A percentile compares a stretch with the other conserved stretches of the same genome.
phyloP scores from a whole-genome alignment of 352 stramenopile genomes.

The Globisporangium ultimum region DNA sequence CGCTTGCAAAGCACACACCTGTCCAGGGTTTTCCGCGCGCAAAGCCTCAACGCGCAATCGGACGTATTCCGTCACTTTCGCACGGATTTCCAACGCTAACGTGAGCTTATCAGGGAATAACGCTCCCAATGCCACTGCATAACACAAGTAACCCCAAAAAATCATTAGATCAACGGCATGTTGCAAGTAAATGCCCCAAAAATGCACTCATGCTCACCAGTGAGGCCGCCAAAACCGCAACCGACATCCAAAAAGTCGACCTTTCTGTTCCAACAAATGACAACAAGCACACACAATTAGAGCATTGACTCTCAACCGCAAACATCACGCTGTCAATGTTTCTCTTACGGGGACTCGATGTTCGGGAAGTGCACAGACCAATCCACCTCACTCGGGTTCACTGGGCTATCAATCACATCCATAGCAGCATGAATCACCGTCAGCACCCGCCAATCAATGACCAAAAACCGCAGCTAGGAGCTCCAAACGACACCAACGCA shows the following conservation, averaged over 20 bases:
- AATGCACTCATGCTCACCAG: constrained; percentile 34
- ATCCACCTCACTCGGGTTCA: constrained; percentile 86
- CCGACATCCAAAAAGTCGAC: constrained; percentile 96
- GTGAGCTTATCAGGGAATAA: constrained; percentile 93
- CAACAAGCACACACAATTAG: not conserved
- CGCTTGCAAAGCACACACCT: constrained; percentile 15
- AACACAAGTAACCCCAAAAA: not conserved
- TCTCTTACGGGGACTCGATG: constrained; percentile 66
- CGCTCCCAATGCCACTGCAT: constrained; percentile 83
- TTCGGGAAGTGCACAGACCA: constrained; percentile 93
- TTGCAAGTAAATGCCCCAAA: not conserved
- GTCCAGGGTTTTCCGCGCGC: constrained; percentile 61
- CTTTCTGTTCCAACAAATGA: constrained; percentile 30
- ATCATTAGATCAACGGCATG: not conserved
- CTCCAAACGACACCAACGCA: not conserved
- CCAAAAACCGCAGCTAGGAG: not conserved
- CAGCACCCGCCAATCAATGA: not conserved
- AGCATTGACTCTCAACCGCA: not conserved
- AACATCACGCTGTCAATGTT: not conserved
- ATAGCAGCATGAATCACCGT: not conserved
- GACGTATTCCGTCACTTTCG: constrained; percentile 94
- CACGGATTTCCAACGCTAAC: constrained; percentile 96
- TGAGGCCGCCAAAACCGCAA: constrained; percentile 97
- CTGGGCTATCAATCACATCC: constrained; percentile 41
- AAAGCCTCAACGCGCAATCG: constrained; percentile 89